phyloP scores from a whole-genome alignment of 2,329 filamentous ascomycete genomes.

The Nemania diffusa region DNA sequence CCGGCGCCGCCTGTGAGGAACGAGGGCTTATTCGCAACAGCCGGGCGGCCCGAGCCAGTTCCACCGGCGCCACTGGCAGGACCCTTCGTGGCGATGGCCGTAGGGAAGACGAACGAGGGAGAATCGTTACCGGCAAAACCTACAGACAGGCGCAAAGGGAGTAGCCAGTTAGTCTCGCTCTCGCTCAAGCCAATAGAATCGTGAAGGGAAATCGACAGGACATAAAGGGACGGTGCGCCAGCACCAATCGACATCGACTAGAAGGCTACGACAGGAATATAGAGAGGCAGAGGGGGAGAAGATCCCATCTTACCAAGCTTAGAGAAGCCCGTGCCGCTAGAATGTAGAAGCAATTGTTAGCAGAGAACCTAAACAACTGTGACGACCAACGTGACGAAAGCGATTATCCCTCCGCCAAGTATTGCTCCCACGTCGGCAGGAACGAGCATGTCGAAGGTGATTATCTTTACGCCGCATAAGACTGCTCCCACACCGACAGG shows the following conservation, averaged over 20 bases:
- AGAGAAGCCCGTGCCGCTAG: slow-evolving; percentile 97
- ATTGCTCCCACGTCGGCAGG: too few species aligned
- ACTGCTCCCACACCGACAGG: too few species aligned
- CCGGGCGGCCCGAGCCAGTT: slow-evolving; percentile 86
- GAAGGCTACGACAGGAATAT: background rate
- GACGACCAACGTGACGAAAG: too few species aligned
- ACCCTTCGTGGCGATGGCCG: slow-evolving; percentile 95
- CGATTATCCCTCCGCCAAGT: too few species aligned
- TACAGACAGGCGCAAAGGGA: slow-evolving; percentile 51
- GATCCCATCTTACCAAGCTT: slow-evolving; percentile 82
- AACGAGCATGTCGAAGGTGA: too few species aligned
- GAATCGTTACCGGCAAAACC: slow-evolving; percentile 99
- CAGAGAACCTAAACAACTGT: too few species aligned
- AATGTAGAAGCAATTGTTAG: slow-evolving; percentile 53
- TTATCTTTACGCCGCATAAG: too few species aligned
- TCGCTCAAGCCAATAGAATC: background rate
- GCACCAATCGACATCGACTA: background rate
- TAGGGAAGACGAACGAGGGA: slow-evolving; percentile 98
- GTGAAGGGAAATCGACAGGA: slow-evolving; percentile 16
- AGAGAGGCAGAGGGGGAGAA: slow-evolving; percentile 20
- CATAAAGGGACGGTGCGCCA: background rate
- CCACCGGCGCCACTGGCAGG: slow-evolving; percentile 75
- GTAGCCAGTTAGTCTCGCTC: slow-evolving; percentile 40
- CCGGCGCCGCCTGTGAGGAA: slow-evolving; percentile 93
- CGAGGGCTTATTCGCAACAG: slow-evolving; percentile 93